phyloP scores from a whole-genome alignment of 2,329 filamentous ascomycete genomes.

The Venturia pyrina region DNA sequence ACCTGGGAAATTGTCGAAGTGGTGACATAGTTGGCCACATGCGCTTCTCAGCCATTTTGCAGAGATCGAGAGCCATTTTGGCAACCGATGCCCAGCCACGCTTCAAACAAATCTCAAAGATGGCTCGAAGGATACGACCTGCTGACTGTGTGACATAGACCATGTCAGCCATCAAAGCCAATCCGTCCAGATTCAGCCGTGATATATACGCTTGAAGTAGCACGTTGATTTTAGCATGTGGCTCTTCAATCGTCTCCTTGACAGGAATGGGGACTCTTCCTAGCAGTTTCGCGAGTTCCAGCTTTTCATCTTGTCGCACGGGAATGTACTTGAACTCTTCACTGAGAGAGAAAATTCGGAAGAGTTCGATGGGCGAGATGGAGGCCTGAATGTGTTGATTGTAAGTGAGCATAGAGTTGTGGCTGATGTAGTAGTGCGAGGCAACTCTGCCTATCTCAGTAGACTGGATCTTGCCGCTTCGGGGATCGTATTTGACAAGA shows the following conservation, averaged over 20 bases:
- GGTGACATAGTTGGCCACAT: conserved; percentile 99
- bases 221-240: conserved; percentile 96
- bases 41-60: conserved; percentile 98
- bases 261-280: conserved; percentile 88
- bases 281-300: conserved; percentile 86
- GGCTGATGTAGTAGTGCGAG: conserved; percentile 96
- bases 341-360: conserved; percentile 90
- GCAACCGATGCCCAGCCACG: conserved; percentile 94
- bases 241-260: conserved; percentile 94
- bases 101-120: conserved; percentile 95
- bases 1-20: conserved; percentile 76
- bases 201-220: conserved; percentile 95
- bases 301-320: conserved; percentile 92
- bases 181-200: conserved; percentile 80
- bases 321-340: conserved; percentile 99
- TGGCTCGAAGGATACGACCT: conserved; percentile 85
- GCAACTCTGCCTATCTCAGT: conserved; percentile 93
- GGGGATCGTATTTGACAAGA: conserved; percentile 91
- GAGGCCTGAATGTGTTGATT: conserved; percentile 90
- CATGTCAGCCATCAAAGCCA: conserved; percentile 95
- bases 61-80: conserved; percentile 84
- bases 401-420: conserved; percentile 94
- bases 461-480: conserved; percentile 74
- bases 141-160: conserved; percentile 98
- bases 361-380: conserved; percentile 88